Evolutionary conservation across 2,329 filamentous ascomycete species (phyloP).

Genomic region (Cytospora piceicola): DNA sequence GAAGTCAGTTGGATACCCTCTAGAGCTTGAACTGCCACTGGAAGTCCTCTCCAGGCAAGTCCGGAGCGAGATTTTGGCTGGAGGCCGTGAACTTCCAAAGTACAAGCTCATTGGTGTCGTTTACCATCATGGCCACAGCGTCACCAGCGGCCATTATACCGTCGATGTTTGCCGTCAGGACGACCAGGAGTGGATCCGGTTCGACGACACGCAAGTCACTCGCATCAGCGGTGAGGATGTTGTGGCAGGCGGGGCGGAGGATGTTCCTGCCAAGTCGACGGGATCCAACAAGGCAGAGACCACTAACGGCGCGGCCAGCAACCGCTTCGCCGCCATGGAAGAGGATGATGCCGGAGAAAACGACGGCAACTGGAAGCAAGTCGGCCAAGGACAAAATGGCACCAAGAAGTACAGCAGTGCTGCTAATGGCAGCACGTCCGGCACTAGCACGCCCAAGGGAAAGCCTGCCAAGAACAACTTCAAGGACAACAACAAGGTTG

Average conservation of each 20-base stretch:
- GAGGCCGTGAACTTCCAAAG: constrained; percentile 72
- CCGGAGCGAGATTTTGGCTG: constrained; percentile 63
- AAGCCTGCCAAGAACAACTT: constrained; percentile 61
- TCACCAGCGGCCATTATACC: constrained; percentile 94
- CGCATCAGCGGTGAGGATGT: constrained; percentile 87
- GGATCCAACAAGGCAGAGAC: constrained; percentile 70
- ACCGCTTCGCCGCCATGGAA: constrained; percentile 74
- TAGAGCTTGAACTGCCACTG: constrained; percentile 90
- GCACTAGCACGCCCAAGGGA: constrained; percentile 56
- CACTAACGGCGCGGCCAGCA: constrained; percentile 49
- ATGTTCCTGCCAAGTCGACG: constrained; percentile 66
- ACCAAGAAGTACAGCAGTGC: constrained; percentile 75
- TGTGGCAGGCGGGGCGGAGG: constrained; percentile 80
- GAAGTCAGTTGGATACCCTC: constrained; percentile 95
- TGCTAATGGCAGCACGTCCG: constrained; percentile 65
- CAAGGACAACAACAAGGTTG: constrained; percentile 92
- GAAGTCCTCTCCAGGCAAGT: constrained; percentile 83
- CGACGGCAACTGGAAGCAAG: constrained; percentile 79
- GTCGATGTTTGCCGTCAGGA: constrained; percentile 96
- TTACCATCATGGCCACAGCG: constrained; percentile 97
- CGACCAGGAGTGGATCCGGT: constrained; percentile 91
- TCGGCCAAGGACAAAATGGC: constrained; percentile 64
- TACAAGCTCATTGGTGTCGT: constrained; percentile 90
- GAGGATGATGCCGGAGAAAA: constrained; percentile 67
- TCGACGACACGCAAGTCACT: constrained; percentile 91